Evolutionary conservation across 805 yeast genomes (phyloP).

Genomic region (Saturnispora dispora): DNA sequence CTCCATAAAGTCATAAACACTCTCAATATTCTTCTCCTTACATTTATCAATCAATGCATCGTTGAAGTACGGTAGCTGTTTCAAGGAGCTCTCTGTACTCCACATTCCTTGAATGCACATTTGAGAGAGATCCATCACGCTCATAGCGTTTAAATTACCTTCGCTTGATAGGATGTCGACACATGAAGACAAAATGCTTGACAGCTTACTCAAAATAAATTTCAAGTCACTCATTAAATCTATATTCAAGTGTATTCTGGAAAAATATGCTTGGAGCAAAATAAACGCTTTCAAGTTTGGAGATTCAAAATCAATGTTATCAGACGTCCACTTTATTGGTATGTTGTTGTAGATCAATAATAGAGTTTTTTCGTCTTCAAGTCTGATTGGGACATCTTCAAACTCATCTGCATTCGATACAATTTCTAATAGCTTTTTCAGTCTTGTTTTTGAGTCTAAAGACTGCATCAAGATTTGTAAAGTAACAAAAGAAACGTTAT

Average conservation of each 20-base stretch:
- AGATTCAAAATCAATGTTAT: constrained; percentile 30
- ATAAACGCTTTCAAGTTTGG: constrained; percentile 65
- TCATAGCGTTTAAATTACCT: constrained; percentile 68
- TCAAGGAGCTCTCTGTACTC: constrained; percentile 69
- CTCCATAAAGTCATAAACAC: constrained; percentile 72
- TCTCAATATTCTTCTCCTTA: constrained; percentile 43
- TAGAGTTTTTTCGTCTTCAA: constrained; percentile 45
- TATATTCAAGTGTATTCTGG: constrained; percentile 51
- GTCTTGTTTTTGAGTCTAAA: constrained; percentile 44
- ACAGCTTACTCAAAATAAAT: constrained; percentile 37
- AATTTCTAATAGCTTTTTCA: constrained; percentile 55
- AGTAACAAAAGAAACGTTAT: constrained; percentile 55
- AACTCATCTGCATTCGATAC: constrained; percentile 66
- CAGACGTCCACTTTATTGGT: constrained; percentile 47
- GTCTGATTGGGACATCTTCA: constrained; percentile 53
- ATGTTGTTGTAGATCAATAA: constrained; percentile 44
- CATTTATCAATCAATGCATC: constrained; percentile 47
- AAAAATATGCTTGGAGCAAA: constrained; percentile 72
- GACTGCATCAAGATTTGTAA: constrained; percentile 51
- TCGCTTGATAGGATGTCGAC: constrained; percentile 74
- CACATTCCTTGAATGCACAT: constrained; percentile 83
- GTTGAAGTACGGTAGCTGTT: constrained; percentile 67
- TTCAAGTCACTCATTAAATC: constrained; percentile 55
- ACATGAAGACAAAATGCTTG: constrained; percentile 51
- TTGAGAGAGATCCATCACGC: constrained; percentile 81